Evolutionary conservation across 192 early-diverging fungal genomes (phyloP).

Genomic region (Backusella psychrophila): DNA sequence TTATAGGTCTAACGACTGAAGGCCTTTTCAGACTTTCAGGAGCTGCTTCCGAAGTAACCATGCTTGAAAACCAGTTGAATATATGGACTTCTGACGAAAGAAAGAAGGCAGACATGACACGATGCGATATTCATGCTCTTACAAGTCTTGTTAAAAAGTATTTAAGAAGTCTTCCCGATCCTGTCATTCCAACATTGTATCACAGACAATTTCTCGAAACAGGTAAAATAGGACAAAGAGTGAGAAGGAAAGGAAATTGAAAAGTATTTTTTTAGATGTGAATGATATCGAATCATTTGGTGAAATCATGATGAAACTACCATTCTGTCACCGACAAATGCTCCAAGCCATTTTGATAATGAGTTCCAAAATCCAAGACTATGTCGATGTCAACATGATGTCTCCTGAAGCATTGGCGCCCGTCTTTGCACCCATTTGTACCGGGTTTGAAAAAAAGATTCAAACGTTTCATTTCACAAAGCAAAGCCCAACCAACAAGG

Average conservation of each 20-base stretch:
- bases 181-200: constrained; percentile 25
- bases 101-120: constrained; percentile 21
- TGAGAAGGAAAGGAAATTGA: background rate
- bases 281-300: background rate
- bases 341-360: constrained; percentile 28
- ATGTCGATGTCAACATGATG: constrained; percentile 26
- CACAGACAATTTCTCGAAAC: constrained; percentile 21
- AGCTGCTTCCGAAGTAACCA: constrained; percentile 21
- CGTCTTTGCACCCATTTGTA: constrained; percentile 32
- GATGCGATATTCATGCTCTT: constrained; percentile 33
- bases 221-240: constrained; percentile 8
- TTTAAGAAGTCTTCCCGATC: constrained; percentile 26
- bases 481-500: background rate
- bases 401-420: constrained; percentile 34
- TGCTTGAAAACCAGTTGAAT: constrained; percentile 17
- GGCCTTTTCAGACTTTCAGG: constrained; percentile 36
- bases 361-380: constrained; percentile 14
- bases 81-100: constrained; percentile 16
- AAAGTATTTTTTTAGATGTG: background rate
- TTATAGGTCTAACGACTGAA: constrained; percentile 27
- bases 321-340: constrained; percentile 27
- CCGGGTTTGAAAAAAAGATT: constrained; percentile 25
- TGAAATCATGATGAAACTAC: constrained; percentile 12
- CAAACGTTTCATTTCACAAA: background rate
- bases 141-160: constrained; percentile 37